These are phyloP conservation scores for Microcyclosporella mali DNA, from an alignment of 2,329 filamentous ascomycete genomes.

Conservation along the genomic window DNA sequence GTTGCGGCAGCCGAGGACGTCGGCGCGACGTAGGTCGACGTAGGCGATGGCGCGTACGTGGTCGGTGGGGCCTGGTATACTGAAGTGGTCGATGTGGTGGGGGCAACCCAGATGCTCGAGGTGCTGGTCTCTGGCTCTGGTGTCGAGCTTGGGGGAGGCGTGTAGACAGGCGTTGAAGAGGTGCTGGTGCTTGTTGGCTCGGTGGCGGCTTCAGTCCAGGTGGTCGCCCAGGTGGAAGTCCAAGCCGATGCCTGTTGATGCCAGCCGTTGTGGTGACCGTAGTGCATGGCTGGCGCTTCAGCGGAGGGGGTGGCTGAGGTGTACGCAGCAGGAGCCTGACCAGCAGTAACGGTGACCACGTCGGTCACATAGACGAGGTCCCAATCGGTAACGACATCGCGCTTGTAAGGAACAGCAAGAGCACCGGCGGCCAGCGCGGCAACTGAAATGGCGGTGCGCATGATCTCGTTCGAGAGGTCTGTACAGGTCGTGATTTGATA, in stretches of 20 bases:
- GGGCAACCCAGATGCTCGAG: constrained; percentile 13
- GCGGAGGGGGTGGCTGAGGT: neutral
- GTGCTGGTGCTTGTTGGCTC: constrained; percentile 1
- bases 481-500: constrained; percentile 9
- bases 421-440: constrained; percentile 33
- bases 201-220: neutral
- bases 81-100: constrained; percentile 5
- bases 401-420: constrained; percentile 30
- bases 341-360: constrained; percentile 32
- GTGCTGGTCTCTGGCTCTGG: neutral
- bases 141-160: neutral
- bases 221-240: constrained; percentile 1
- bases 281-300: constrained; percentile 12
- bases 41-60: too few species aligned
- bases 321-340: constrained; percentile 12
- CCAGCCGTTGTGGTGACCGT: constrained; percentile 17
- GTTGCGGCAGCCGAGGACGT: constrained; percentile 3
- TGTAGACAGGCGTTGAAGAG: neutral
- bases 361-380: constrained; percentile 31
- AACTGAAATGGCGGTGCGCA: constrained; percentile 33
- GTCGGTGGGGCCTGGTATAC: constrained; percentile 7
- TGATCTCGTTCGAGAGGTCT: constrained; percentile 19
- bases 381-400: constrained; percentile 23
- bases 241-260: constrained; percentile 6
- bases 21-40: neutral